Base-by-base conservation (phyloP, 345 rosid species). In the Trapa bicornis region DNA sequence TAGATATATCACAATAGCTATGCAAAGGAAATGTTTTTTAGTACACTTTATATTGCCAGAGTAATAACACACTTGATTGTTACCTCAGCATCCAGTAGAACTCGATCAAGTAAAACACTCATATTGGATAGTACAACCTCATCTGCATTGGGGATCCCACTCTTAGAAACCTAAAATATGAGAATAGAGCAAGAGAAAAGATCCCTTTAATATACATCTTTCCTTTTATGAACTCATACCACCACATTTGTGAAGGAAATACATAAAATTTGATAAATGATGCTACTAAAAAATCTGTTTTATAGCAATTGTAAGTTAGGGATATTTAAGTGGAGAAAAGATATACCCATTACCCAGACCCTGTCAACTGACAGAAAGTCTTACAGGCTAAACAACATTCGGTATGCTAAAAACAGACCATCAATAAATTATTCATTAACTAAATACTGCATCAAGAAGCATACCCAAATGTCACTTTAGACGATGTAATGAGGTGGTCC, bases 11-110 rank as follows among this genome's bases (percentile, higher is more conserved):
- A 17, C 41, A 37, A 50, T 50, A 14, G 54, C 22, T 50, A 16
- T 15, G 56, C 56, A 17, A 54, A 11, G n/a, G n/a, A n/a, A n/a
- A 4, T 54, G 60, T 10, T 54, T 22, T 54, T 54, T 4, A 54
- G 60, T 50, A 67, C 35, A 22, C 29, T 29, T 5, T 3, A 52
- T 5, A 52, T 1, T 33, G 47, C 14, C 16, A 67, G 43, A 52
- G 29, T 5, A 70, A 4, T 29, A 10, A 54, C 33, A 50, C 1
- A 5, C 33, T 1, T 54, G 14, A 54, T 16, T 32, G 67, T 77
- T 76, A 93, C 99, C 99, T 87, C 89, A 39, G 86, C 86, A 70
- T 92, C 97, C 76, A 86, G 75, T 74, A 84, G 83, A 75, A 90
- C 79, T 42, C 88, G 89, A 75, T 94, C 96, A 63, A 94, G 80